Base-by-base conservation (phyloP, 805 yeast genomes). In the Candida oleophila region DNA sequence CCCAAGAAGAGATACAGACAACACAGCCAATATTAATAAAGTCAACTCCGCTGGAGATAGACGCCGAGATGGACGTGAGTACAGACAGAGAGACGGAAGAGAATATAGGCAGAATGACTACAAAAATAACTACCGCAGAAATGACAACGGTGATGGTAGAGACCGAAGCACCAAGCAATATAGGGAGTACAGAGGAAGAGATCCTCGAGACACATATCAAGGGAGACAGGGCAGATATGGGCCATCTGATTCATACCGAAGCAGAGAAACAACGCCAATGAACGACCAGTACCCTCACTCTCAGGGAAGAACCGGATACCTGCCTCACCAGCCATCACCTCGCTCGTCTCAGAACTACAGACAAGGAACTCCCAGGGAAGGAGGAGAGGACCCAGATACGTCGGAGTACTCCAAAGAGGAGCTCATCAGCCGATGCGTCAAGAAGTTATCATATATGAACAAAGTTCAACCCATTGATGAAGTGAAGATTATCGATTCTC, bases 401-500 rank as follows among this genome's bases (percentile, higher is more conserved):
- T 45, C 30, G n/a, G 52, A 36, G 39, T 19, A 15, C 12, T n/a
- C 39, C 21, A 55, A 51, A 44, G 63, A 59, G 40, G 56, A 60
- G 33, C 49, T 49, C 16, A 51, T 68, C 12, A 45, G 46, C 2
- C 59, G 55, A 38, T 58, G 53, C 41, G 58, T 66, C 47, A 56
- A 50, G 16, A 53, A 55, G n/a, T 54, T 69, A 15, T 58, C 55
- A 20, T 66, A 68, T 12, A 59, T 81, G 12, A 61, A 61, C 3
- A 59, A 63, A 18, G 77, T 74, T 0, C 60, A 69, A 0, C 72
- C 84, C 0, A 64, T 88, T 25, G 77, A 79, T 38, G 68, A 77
- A 39, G 61, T 87, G n/a, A 66, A 68, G 41, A 68, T 83, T 11
- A 56, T 65, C 11, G 71, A 69, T 16, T 73, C 88, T 0, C 66